phyloP scores from a whole-genome alignment of 2,329 filamentous ascomycete species.

The Botrytis aclada region DNA sequence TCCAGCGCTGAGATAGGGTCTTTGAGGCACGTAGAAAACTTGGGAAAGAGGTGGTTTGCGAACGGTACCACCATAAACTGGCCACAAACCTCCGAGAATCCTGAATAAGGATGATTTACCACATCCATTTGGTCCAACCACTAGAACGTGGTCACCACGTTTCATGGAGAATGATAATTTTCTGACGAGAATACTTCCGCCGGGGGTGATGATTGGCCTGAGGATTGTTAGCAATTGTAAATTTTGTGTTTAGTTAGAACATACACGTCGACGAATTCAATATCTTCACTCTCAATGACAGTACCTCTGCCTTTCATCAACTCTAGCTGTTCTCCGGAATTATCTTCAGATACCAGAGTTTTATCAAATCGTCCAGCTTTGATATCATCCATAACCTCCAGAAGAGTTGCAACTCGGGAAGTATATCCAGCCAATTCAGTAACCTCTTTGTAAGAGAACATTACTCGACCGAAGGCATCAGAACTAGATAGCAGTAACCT shows the following conservation, averaged over 20 bases:
- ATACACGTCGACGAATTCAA: constrained; percentile 79
- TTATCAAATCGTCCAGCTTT: constrained; percentile 90
- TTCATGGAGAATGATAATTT: constrained; percentile 83
- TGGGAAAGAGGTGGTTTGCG: constrained; percentile 86
- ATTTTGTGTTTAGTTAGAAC: constrained; percentile 33
- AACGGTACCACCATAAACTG: constrained; percentile 92
- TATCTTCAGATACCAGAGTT: constrained; percentile 87
- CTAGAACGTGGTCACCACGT: constrained; percentile 81
- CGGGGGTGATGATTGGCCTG: constrained; percentile 89
- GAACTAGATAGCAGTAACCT: constrained; percentile 89
- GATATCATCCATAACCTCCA: constrained; percentile 94
- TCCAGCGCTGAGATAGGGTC: constrained; percentile 87
- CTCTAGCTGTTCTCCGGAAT: constrained; percentile 75
- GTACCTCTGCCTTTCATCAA: constrained; percentile 79
- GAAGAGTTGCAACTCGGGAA: constrained; percentile 80
- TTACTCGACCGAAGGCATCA: constrained; percentile 90
- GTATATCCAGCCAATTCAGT: constrained; percentile 96
- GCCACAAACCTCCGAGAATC: constrained; percentile 94
- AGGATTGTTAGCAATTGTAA: constrained; percentile 26
- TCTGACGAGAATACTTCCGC: constrained; percentile 86
- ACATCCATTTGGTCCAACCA: constrained; percentile 95
- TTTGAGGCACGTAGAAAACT: constrained; percentile 97
- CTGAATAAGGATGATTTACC: constrained; percentile 96
- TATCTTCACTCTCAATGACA: constrained; percentile 77
- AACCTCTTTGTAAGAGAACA: constrained; percentile 98